Base-by-base conservation (phyloP, 805 yeast species). In the Yarrowia divulgata region DNA sequence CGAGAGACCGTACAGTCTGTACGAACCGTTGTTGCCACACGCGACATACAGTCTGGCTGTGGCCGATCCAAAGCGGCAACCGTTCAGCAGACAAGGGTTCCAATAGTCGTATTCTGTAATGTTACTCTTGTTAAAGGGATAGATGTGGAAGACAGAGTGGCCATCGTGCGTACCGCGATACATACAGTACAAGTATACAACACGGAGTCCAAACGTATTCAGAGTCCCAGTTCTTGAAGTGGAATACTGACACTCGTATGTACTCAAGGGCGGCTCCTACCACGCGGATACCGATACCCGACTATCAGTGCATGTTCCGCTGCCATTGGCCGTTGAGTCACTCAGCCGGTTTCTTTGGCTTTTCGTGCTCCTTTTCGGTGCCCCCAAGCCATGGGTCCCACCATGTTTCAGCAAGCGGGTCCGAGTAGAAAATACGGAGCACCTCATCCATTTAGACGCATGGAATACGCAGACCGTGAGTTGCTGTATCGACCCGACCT, bases 251-350 rank as follows among this genome's bases (percentile, higher is more conserved):
- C 29, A 23, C 29, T n/a, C n/a, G n/a, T n/a, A n/a, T n/a, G n/a
- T n/a, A n/a, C n/a, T 23, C 29, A 23, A 23, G 29, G 29, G 29
- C 29, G 29, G 29, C 29, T 23, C 29, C 29, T 16, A n/a, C 39
- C 39, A 12, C 12, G 14, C 60, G 60, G 60, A 23, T 12, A 39
- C 8, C 45, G 32, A 37, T 23, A 23, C 60, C 60, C 60, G 58
- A n/a, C 43, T 54, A 54, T 54, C 60, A 39, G 60, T 39, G 60
- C 45, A 54, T 39, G 32, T 54, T 54, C 60, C 60, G 45, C 9
- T 54, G 9, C 35, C 60, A 54, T 54, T 54, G 60, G 60, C 60
- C 60, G 60, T 54, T 54, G 60, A 39, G 45, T 37, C 60, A 19
- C 34, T 19, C 9, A 9, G 12, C 14, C 29, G 7, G 19, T 16